These are phyloP conservation scores for Botrytis aclada DNA, from an alignment of 2,329 filamentous ascomycete species.

Conservation along the genomic window DNA sequence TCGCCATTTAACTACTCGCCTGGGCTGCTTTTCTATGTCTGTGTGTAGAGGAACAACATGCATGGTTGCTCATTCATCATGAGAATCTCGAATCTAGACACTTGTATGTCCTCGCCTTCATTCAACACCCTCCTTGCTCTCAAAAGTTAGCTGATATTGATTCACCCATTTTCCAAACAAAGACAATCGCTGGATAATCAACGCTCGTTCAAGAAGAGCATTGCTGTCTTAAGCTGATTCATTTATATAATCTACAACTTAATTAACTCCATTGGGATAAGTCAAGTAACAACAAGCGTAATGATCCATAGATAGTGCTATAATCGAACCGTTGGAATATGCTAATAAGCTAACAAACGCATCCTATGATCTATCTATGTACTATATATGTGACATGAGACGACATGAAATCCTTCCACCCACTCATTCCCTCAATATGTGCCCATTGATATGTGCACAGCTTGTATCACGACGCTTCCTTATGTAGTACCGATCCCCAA, in stretches of 20 bases:
- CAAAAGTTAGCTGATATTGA: background rate
- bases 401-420: background rate
- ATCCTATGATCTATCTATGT: background rate
- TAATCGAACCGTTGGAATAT: background rate
- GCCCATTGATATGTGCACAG: background rate
- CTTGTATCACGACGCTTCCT: background rate
- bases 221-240: background rate
- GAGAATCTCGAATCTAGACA: background rate
- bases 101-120: background rate
- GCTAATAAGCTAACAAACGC: background rate
- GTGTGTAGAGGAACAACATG: background rate
- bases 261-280: background rate
- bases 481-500: background rate
- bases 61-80: background rate
- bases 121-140: no score
- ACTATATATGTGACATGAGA: background rate
- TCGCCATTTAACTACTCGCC: background rate
- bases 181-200: background rate
- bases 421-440: background rate
- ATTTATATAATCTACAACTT: background rate
- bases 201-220: background rate
- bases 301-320: background rate
- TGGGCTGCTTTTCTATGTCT: background rate
- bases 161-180: background rate
- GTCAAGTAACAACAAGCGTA: background rate